These are phyloP conservation scores for Debaryomyces psychrophilus DNA, from an alignment of 1,139 yeast species.

Conservation along the genomic window DNA sequence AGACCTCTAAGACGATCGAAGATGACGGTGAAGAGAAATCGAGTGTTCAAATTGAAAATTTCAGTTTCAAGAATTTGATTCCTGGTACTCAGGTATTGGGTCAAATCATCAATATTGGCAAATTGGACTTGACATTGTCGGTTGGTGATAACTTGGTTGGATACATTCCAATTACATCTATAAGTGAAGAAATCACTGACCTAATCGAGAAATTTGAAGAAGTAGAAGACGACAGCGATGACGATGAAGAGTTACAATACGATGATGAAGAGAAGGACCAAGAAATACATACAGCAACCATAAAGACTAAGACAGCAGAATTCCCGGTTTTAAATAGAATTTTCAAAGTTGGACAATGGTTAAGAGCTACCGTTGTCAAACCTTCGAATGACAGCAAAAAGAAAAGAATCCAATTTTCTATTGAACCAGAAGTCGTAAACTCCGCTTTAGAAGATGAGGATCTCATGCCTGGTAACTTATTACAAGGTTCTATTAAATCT, in stretches of 20 bases:
- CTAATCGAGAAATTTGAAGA: conserved; percentile 55
- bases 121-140: conserved; percentile 66
- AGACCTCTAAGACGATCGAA: conserved; percentile 27
- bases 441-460: conserved; percentile 64
- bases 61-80: conserved; percentile 60
- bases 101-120: conserved; percentile 63
- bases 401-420: conserved; percentile 69
- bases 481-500: conserved; percentile 79
- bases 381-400: conserved; percentile 44
- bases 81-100: conserved; percentile 81
- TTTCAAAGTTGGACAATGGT: conserved; percentile 81
- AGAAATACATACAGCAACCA: conserved; percentile 30
- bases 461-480: conserved; percentile 57
- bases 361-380: conserved; percentile 72
- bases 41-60: conserved; percentile 55
- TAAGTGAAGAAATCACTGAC: conserved; percentile 64
- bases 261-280: conserved; percentile 36
- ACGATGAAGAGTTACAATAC: conserved; percentile 48
- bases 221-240: conserved; percentile 45
- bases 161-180: conserved; percentile 72
- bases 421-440: conserved; percentile 79
- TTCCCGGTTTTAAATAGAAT: conserved; percentile 58
- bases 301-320: conserved; percentile 33
- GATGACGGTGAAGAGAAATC: conserved; percentile 30
- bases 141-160: conserved; percentile 87